Evolutionary conservation across 495 filamentous ascomycete species (phyloP).

Genomic region (Podospora anserina): DNA sequence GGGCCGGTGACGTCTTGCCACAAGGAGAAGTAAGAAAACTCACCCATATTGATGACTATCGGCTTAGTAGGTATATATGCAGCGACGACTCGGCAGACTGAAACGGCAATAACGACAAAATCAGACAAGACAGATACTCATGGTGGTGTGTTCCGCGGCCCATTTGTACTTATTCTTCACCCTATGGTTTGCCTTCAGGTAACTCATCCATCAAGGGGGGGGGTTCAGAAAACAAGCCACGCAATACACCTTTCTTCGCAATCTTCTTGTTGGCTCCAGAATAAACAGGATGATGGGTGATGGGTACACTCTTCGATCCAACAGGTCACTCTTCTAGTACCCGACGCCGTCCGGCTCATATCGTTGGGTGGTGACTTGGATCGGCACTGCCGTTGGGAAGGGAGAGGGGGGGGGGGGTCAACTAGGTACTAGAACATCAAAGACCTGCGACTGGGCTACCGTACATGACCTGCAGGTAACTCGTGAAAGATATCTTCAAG

Average conservation of each 20-base stretch:
- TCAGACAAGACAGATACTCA: background rate
- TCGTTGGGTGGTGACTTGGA: background rate
- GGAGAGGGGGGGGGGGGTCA: background rate
- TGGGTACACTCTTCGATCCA: conserved; percentile 2
- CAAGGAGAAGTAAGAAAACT: background rate
- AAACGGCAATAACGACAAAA: background rate
- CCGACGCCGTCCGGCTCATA: background rate
- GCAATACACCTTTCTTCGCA: background rate
- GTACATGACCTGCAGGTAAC: conserved; percentile 8
- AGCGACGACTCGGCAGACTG: background rate
- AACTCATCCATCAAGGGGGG: background rate
- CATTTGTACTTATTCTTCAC: background rate
- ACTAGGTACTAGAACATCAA: background rate
- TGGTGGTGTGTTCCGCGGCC: background rate
- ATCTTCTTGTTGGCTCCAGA: conserved; percentile 9
- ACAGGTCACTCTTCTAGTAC: background rate
- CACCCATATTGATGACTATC: background rate
- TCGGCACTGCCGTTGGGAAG: background rate
- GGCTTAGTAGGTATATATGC: background rate
- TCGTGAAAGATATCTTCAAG: conserved; percentile 12
- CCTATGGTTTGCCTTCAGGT: background rate
- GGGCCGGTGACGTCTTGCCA: background rate
- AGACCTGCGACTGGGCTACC: conserved; percentile 2
- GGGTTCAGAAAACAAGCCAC: background rate
- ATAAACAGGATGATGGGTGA: background rate